Base-by-base conservation (phyloP, 192 early-diverging fungal genomes). In the Coemansia sp. region DNA sequence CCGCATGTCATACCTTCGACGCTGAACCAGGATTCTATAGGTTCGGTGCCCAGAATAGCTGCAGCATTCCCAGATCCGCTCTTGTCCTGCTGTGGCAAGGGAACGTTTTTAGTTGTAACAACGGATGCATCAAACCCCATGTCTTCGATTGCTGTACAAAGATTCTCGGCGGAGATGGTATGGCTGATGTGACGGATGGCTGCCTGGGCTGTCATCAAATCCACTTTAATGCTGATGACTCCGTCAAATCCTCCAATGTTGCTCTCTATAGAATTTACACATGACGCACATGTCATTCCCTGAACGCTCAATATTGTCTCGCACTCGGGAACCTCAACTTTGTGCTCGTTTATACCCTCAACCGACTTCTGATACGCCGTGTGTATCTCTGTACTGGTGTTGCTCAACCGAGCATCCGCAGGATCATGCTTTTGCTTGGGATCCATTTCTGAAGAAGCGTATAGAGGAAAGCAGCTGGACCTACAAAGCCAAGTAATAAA, bases 1-100 rank as follows among this genome's bases (percentile, higher is more conserved):
- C 94, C 90, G 77, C 96, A 98, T 18, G 97, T 97, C 97, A 99
- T 99, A 6, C 97, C 97, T 41, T 84, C 85, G 9, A 98, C 84
- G 19, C 48, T 73, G 49, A 77, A 82, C 74, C 75, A 82, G 9
- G 74, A 73, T 2, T 77, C 75, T 4, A 73, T 71, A 37, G 79
- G 74, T 22, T 45, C 54, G 6, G 57, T 56, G 8, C 79, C 79
- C 15, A 69, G 21, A 51, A 73, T 66, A 18, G 55, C 63, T 16
- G 58, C 55, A 16, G 66, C 60, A 42, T 22, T 42, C 5, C 62
- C 60, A 36, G 39, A 22, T 4, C 45, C 22, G 36, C 16, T 49
- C n/a, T 55, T 37, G 12, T 40, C 61, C 16, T 37, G 16, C 15
- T 65, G 26, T 22, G 62, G 52, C 4, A n/a, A 9, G 59, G n/a